Percentiles rank a stretch among this genome's conserved stretches.
Evolutionary conservation across 352 stramenopile species (phyloP).

Genomic region (Pythium coloratum): DNA sequence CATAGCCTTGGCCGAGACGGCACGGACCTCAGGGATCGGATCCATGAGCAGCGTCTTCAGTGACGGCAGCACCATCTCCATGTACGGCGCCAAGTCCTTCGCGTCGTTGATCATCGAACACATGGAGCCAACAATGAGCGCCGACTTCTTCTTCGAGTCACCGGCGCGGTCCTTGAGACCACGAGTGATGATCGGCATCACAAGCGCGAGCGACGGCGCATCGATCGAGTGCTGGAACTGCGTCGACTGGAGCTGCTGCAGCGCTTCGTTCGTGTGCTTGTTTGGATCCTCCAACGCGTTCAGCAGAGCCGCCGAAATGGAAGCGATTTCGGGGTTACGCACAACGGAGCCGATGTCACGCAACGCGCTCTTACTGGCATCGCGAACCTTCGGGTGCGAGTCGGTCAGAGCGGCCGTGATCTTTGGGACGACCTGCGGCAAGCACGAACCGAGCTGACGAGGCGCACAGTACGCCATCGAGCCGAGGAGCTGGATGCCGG

Average conservation of each 20-base stretch:
- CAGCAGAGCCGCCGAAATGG: conserved; percentile 92
- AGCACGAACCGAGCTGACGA: conserved; percentile 96
- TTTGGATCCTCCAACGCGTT: conserved; percentile 96
- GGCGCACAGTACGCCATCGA: conserved; percentile 98
- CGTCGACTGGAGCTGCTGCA: conserved; percentile 97
- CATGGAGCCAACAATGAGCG: conserved; percentile 99
- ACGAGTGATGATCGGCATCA: conserved; percentile 98
- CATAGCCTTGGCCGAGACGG: conserved; percentile 94
- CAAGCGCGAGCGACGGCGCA: conserved; percentile 97
- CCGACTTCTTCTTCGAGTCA: conserved; percentile 98
- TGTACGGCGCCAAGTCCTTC: conserved; percentile 97
- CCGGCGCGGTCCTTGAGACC: conserved; percentile 96
- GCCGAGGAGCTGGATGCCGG: conserved; percentile 97
- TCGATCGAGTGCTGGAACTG: conserved; percentile 99
- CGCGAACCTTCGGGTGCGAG: conserved; percentile 98
- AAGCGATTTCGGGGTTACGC: conserved; percentile 98
- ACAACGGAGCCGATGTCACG: conserved; percentile 98
- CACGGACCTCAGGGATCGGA: conserved; percentile 94
- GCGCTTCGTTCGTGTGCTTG: conserved; percentile 88
- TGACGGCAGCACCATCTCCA: conserved; percentile 95
- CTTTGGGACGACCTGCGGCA: conserved; percentile 99
- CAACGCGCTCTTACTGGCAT: conserved; percentile 94
- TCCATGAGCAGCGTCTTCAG: conserved; percentile 94
- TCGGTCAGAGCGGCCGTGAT: conserved; percentile 97
- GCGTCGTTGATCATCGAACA: conserved; percentile 98